Evolutionary conservation across 306 rosid genomes (phyloP), one percentile per base, ranked within the genome.

Genomic region (Cyclanthera cordifolia): DNA sequence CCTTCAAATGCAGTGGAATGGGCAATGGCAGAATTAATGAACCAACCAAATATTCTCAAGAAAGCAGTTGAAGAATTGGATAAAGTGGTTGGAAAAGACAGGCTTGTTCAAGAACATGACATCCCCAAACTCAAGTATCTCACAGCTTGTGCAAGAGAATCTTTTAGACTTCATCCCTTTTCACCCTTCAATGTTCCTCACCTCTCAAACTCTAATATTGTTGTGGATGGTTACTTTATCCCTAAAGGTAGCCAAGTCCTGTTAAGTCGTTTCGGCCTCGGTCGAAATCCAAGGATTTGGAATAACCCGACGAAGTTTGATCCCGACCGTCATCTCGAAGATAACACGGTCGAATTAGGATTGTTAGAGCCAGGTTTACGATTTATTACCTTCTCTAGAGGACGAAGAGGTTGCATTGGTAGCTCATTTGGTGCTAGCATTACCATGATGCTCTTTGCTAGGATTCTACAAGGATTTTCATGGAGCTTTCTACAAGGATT

Each of bases 1-100:
- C 65, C 65, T 28, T 58, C 65, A 30, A 58, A 58, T 14, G 23
- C 45, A 28, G 45, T 58, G 1, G 65, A 58, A 58, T 58, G 65
- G 65, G 14, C 65, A 30, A 16, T 58, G 5, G 65, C 14, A 16
- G 65, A 58, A 1, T 28, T 58, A 6, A 2, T 58, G 0, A 58
- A 58, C 30, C 46, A 57, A 28, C 64, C 64, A 28, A 28, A 57
- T 6, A 28, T 57, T 57, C 43, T 57, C 0, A 4, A 57, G 2
- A 28, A 57, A 28, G 63, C 43, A 5, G 0, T 57, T 4, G 61
- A 55, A 12, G 61, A 55, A 55, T 13, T 55, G 34, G 61, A 55
- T 14, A 13, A 5, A 55, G 43, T 27, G 4, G 12, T 27, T 28
- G 64, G 64, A 57, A 57, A 13, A 57, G 43, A 57, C 0, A 57